Evolutionary conservation across 1,284 basidiomycete genomes (phyloP).

Genomic region (Puccinia triticina): DNA sequence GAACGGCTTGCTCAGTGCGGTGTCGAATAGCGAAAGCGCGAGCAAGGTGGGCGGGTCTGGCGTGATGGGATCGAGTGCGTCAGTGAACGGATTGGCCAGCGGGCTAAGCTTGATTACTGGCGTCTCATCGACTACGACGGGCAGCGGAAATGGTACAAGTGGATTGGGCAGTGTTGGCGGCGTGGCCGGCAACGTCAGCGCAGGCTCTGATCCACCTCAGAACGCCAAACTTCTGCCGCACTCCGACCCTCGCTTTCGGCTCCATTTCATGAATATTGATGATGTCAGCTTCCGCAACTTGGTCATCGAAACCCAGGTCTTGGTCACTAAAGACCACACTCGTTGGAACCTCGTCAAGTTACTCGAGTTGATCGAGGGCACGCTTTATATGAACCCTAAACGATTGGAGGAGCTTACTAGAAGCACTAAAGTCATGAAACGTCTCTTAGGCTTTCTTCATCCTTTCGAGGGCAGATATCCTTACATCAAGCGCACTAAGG

Average conservation of each 20-base stretch:
- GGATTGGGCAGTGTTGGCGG: slow-evolving; percentile 6
- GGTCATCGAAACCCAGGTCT: slow-evolving; percentile 67
- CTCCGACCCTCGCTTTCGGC: slow-evolving; percentile 82
- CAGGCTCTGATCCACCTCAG: slow-evolving; percentile 28
- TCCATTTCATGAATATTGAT: slow-evolving; percentile 55
- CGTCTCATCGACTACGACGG: slow-evolving; percentile 21
- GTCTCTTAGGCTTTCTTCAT: slow-evolving; percentile 88
- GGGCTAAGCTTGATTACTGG: slow-evolving; percentile 47
- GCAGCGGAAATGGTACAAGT: slow-evolving; percentile 1
- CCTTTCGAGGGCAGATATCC: slow-evolving; percentile 85
- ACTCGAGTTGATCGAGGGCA: slow-evolving; percentile 87
- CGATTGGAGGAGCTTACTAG: slow-evolving; percentile 95
- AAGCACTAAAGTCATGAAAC: slow-evolving; percentile 81
- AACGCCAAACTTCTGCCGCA: slow-evolving; percentile 66
- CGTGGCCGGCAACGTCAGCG: background rate
- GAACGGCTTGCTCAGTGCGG: slow-evolving; percentile 26
- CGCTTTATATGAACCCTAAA: slow-evolving; percentile 78
- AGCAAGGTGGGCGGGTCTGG: slow-evolving; percentile 17
- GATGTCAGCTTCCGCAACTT: slow-evolving; percentile 59
- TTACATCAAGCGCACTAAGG: slow-evolving; percentile 74
- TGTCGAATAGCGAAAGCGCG: slow-evolving; percentile 17
- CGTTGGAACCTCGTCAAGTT: slow-evolving; percentile 92
- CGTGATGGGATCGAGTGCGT: slow-evolving; percentile 43
- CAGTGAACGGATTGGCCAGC: slow-evolving; percentile 32
- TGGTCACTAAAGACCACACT: slow-evolving; percentile 81